These are phyloP conservation scores for Heterobasidion irregulare DNA, from an alignment of 1,284 basidiomycete genomes.

Conservation along the genomic window DNA sequence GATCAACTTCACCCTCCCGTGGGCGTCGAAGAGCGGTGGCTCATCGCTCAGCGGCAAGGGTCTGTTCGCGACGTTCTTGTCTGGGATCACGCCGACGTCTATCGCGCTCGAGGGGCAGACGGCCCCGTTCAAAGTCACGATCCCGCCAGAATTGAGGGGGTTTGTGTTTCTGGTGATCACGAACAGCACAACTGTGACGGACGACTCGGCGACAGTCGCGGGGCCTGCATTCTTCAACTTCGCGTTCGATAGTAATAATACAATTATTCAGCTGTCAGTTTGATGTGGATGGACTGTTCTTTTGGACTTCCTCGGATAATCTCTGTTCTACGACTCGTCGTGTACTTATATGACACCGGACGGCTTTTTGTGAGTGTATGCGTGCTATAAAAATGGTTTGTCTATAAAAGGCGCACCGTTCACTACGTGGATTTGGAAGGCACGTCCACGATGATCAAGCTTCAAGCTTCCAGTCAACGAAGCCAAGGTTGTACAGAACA, in stretches of 20 bases:
- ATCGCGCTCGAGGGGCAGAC: not conserved
- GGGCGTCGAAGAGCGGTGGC: not conserved
- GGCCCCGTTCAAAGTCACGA: conserved; percentile 1
- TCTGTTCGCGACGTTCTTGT: conserved; percentile 3
- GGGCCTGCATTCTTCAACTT: conserved; percentile 5
- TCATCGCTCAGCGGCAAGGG: not conserved
- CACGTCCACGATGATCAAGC: too few relatives aligned
- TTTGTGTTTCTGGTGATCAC: conserved; percentile 2
- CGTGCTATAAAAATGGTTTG: too few relatives aligned
- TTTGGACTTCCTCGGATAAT: too few relatives aligned
- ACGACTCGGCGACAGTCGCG: conserved; percentile 5
- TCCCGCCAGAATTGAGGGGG: not conserved
- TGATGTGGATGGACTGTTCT: not conserved
- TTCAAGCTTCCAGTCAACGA: too few relatives aligned
- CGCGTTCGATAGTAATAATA: conserved; percentile 3
- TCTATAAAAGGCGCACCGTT: too few relatives aligned
- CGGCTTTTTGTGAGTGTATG: too few relatives aligned
- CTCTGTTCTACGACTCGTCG: too few relatives aligned
- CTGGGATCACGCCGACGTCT: not conserved
- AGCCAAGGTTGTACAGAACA: too few relatives aligned
- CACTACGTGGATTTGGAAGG: too few relatives aligned
- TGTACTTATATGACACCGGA: too few relatives aligned
- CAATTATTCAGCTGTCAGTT: conserved; percentile 1
- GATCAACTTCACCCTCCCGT: conserved; percentile 11
- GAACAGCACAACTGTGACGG: not conserved